Evolutionary conservation across 1,284 basidiomycete genomes (phyloP), one percentile per base, ranked within the genome.

Genomic region (Lignosus rhinocerotis): DNA sequence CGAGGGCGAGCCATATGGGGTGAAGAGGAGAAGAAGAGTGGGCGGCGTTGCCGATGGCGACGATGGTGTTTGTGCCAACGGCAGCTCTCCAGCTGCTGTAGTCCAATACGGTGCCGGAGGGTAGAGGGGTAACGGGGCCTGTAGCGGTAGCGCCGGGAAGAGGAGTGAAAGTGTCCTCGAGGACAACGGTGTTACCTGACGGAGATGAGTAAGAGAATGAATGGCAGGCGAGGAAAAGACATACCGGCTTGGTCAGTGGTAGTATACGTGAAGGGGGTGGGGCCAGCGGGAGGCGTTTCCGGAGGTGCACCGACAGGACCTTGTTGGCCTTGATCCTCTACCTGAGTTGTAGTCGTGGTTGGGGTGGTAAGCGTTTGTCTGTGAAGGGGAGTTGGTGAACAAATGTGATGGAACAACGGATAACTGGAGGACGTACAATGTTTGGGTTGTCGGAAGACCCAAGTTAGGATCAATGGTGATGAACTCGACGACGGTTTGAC

Each of bases 301-400:
- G 71, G 75, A 17, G 87, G 86, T 60, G 80, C 76, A 7, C 80
- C 87, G 0, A 88, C 86, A 3, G 85, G 85, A 0, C 86, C 86
- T 65, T 78, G 80, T 38, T 76, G 74, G 3, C 51, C 63, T 9
- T 67, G 44, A 4, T 45, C 43, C 11, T 25, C 8, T 6, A 39
- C 39, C 59, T 47, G 33, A 8, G 73, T 64, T 17, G 73, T 63
- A 5, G 69, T 58, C 5, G 69, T 53, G 6, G 70, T 36, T 14
- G 70, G 63, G 2, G 72, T 38, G 19, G 69, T 62, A 6, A 70
- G 60, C 7, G 71, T 67, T 39, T 62, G 33, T 31, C 60, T 59
- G 12, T 9, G 53, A 21, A 31, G 14, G 12, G n/a, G 31, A 42
- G 11, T 8, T 33, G 42, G 33, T 38, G 39, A 41, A 44, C 51